phyloP scores from a whole-genome alignment of 2,329 filamentous ascomycete species.

The Bipolaris zeicola region DNA sequence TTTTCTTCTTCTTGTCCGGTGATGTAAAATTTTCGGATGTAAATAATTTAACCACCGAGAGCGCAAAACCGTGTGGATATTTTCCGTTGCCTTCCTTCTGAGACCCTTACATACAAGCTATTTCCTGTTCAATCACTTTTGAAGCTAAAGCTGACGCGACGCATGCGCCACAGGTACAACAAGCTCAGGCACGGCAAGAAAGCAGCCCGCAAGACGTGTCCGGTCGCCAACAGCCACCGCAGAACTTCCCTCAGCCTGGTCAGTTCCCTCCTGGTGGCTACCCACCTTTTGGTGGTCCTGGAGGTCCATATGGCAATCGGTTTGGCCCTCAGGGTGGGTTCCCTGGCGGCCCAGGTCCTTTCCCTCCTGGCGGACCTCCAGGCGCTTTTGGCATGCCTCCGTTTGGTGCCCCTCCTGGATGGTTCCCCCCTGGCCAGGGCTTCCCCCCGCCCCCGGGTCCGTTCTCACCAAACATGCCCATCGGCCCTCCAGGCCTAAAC shows the following conservation, averaged over 20 bases:
- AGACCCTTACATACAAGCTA: slow-evolving; percentile 51
- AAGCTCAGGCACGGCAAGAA: slow-evolving; percentile 34
- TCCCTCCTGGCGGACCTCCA: slow-evolving; percentile 53
- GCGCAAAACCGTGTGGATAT: slow-evolving; percentile 96
- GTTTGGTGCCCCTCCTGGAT: slow-evolving; percentile 73
- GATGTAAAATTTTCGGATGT: slow-evolving; percentile 98
- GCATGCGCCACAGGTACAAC: slow-evolving; percentile 39
- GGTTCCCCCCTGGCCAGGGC: slow-evolving; percentile 78
- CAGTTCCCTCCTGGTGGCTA: slow-evolving; percentile 51
- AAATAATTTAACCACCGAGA: slow-evolving; percentile 85
- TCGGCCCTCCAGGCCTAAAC: slow-evolving; percentile 60
- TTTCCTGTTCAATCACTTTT: slow-evolving; percentile 17
- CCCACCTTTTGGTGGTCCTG: slow-evolving; percentile 44
- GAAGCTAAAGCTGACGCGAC: slow-evolving; percentile 30
- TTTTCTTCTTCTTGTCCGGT: slow-evolving; percentile 55
- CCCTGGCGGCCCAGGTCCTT: slow-evolving; percentile 49
- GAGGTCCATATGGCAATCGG: slow-evolving; percentile 47
- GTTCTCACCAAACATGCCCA: slow-evolving; percentile 65
- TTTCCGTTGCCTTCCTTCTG: slow-evolving; percentile 99
- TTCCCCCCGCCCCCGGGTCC: slow-evolving; percentile 72
- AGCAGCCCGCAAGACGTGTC: slow-evolving; percentile 29
- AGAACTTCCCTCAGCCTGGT: slow-evolving; percentile 48
- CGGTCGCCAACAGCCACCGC: slow-evolving; percentile 47
- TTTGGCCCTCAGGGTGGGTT: slow-evolving; percentile 56
- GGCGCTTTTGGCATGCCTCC: slow-evolving; percentile 71